Evolutionary conservation across 1,284 basidiomycete species (phyloP).

Genomic region (Sparassis latifolia): DNA sequence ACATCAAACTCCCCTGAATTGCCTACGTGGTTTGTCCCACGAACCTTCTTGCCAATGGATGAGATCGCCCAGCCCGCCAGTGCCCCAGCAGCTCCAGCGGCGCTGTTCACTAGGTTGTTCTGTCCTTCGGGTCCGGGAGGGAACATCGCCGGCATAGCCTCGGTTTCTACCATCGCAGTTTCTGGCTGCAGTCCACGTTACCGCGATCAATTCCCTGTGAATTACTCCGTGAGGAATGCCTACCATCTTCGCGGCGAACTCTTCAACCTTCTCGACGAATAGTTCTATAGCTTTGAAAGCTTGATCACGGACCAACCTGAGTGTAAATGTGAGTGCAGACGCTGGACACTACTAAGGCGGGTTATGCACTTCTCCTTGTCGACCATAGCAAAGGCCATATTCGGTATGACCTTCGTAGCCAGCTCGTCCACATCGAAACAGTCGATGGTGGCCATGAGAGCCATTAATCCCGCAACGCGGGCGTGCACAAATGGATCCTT

Average conservation of each 20-base stretch:
- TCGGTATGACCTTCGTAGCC: slow-evolving; percentile 86
- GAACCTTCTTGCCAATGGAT: slow-evolving; percentile 72
- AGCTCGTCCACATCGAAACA: slow-evolving; percentile 86
- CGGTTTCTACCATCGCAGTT: slow-evolving; percentile 41
- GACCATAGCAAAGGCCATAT: slow-evolving; percentile 72
- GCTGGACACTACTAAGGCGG: neutral
- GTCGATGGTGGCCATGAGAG: slow-evolving; percentile 92
- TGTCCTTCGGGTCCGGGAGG: slow-evolving; percentile 25
- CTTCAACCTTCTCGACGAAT: slow-evolving; percentile 81
- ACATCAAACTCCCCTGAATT: neutral
- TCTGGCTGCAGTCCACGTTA: slow-evolving; percentile 50
- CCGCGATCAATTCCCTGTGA: neutral
- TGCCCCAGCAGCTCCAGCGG: slow-evolving; percentile 84
- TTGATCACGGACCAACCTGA: slow-evolving; percentile 84
- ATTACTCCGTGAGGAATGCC: slow-evolving; percentile 8
- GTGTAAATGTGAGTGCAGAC: neutral
- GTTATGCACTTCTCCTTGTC: slow-evolving; percentile 82
- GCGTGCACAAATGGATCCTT: slow-evolving; percentile 93
- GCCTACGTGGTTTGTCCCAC: neutral
- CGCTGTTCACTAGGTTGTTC: slow-evolving; percentile 68
- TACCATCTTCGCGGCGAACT: slow-evolving; percentile 76
- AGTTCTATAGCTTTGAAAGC: slow-evolving; percentile 88
- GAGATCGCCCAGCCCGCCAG: slow-evolving; percentile 94
- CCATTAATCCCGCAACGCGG: slow-evolving; percentile 92
- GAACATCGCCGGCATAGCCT: slow-evolving; percentile 22